Evolutionary conservation across 768 basidiomycete species (phyloP).

Genomic region (Russula abietina): DNA sequence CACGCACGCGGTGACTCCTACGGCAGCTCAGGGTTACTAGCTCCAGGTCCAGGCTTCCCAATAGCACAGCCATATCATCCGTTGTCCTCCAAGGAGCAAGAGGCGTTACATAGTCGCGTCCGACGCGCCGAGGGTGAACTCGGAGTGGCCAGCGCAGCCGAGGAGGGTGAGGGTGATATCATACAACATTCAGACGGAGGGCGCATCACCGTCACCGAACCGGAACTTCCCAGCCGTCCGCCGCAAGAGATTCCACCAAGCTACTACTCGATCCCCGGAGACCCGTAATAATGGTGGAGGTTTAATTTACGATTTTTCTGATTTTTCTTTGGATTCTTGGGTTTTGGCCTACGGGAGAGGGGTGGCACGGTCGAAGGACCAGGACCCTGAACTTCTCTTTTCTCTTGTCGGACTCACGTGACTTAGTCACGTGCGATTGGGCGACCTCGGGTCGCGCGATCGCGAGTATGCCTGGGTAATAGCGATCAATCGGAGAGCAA

Average conservation of each 20-base stretch:
- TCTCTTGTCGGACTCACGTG: too few relatives aligned
- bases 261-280: conserved; percentile 5
- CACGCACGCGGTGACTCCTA: not conserved
- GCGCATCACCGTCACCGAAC: conserved; percentile 5
- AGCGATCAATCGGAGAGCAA: too few relatives aligned
- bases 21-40: not conserved
- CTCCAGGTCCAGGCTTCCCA: not conserved
- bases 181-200: conserved; percentile 33
- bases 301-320: not conserved
- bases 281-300: not conserved
- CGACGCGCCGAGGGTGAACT: conserved; percentile 23
- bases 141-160: conserved; percentile 27
- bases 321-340: not conserved
- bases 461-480: too few relatives aligned
- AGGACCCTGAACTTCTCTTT: too few relatives aligned
- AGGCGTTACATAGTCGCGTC: too few relatives aligned
- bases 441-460: too few relatives aligned
- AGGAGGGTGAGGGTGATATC: conserved; percentile 19
- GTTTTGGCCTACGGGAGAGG: not conserved
- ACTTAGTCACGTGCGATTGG: too few relatives aligned
- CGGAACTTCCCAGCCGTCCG: conserved; percentile 2
- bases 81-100: conserved; percentile 29
- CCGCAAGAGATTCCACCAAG: conserved; percentile 26
- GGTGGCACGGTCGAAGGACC: too few relatives aligned
- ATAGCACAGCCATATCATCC: conserved; percentile 20